Percentiles rank a stretch among this genome's conserved stretches.
These are phyloP conservation scores for Lactarius tabidus DNA, from an alignment of 768 basidiomycete species.

Conservation along the genomic window DNA sequence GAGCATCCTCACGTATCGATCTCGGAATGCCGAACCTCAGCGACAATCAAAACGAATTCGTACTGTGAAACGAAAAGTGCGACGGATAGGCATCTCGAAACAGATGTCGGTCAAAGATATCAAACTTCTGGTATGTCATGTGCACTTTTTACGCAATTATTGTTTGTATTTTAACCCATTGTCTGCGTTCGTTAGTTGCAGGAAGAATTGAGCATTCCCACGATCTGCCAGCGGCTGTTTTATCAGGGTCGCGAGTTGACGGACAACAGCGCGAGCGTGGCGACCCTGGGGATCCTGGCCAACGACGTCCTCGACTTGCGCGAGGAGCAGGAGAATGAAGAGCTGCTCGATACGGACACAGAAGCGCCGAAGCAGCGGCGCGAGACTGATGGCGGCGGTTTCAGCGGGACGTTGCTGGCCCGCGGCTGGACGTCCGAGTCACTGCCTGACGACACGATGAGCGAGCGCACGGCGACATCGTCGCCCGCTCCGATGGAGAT, in stretches of 20 bases:
- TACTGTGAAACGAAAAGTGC: slow-evolving; percentile 48
- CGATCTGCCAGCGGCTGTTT: slow-evolving; percentile 71
- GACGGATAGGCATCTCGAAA: slow-evolving; percentile 56
- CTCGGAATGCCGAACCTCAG: slow-evolving; percentile 38
- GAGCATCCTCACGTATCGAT: slow-evolving; percentile 34
- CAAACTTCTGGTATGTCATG: slow-evolving; percentile 57
- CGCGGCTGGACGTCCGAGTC: slow-evolving; percentile 36
- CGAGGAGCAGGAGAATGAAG: slow-evolving; percentile 57
- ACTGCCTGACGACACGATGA: slow-evolving; percentile 20
- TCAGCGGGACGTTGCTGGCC: slow-evolving; percentile 68
- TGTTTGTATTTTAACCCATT: slow-evolving; percentile 1
- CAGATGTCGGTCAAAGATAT: slow-evolving; percentile 72
- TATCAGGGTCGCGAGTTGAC: slow-evolving; percentile 58
- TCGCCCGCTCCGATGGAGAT: slow-evolving; percentile 22
- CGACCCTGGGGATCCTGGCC: slow-evolving; percentile 51
- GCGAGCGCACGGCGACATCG: slow-evolving; percentile 22
- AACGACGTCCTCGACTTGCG: slow-evolving; percentile 65
- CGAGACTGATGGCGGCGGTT: slow-evolving; percentile 60
- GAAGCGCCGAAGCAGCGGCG: slow-evolving; percentile 39
- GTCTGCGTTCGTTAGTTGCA: slow-evolving; percentile 45
- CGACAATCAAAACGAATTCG: slow-evolving; percentile 73
- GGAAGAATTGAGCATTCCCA: slow-evolving; percentile 59
- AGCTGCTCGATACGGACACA: slow-evolving; percentile 46
- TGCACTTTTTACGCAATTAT: not conserved
- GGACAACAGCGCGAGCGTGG: slow-evolving; percentile 50